Conservation (phyloP, 1,284 basidiomycete genomes). For the Grifola frondosa region DNA sequence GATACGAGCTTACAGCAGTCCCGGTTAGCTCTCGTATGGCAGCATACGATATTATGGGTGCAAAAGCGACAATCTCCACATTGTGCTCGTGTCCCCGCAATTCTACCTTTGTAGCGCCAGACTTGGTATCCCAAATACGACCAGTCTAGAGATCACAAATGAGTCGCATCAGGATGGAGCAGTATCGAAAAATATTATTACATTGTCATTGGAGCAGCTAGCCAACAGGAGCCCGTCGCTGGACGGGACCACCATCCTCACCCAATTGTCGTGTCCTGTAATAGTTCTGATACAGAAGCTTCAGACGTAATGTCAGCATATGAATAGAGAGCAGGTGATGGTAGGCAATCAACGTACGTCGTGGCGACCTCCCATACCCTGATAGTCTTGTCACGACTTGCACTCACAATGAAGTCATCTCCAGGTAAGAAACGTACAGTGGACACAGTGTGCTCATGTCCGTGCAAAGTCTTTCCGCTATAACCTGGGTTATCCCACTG, state of each 20-base stretch:
- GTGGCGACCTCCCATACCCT: slow-evolving; percentile 72
- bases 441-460: slow-evolving; percentile 75
- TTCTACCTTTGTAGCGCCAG: slow-evolving; percentile 63
- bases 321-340: neutral
- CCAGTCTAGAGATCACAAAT: slow-evolving; percentile 62
- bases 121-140: slow-evolving; percentile 56
- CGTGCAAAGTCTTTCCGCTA: slow-evolving; percentile 66
- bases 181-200: slow-evolving; percentile 30
- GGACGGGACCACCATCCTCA: slow-evolving; percentile 56
- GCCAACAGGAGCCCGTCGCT: slow-evolving; percentile 61
- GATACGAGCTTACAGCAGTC: too few relatives aligned
- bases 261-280: slow-evolving; percentile 66
- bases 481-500: slow-evolving; percentile 72
- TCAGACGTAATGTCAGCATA: neutral
- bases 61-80: slow-evolving; percentile 66
- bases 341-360: slow-evolving; percentile 48
- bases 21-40: slow-evolving; percentile 43
- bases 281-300: slow-evolving; percentile 61
- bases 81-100: slow-evolving; percentile 74
- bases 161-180: neutral
- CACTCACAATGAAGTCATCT: slow-evolving; percentile 64
- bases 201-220: slow-evolving; percentile 69
- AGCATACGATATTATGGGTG: slow-evolving; percentile 54
- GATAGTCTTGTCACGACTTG: slow-evolving; percentile 69
- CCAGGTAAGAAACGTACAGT: slow-evolving; percentile 67